Percentiles rank a stretch among this genome's conserved stretches.
Evolutionary conservation across 768 basidiomycete species (phyloP).

Genomic region (Lactarius sp.): DNA sequence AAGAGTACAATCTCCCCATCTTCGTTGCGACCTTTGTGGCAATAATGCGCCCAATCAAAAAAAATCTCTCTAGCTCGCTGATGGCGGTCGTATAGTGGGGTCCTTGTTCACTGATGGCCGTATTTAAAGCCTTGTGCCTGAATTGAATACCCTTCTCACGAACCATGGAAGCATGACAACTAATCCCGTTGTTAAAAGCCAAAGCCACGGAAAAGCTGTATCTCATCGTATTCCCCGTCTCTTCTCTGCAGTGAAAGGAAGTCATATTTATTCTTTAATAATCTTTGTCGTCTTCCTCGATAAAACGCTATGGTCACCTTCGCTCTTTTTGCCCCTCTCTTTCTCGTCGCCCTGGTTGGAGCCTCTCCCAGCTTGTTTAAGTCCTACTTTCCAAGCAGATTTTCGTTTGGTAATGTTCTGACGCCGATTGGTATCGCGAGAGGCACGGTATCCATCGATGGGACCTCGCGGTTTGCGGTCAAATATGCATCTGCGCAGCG

Average conservation of each 20-base stretch:
- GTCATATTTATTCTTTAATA: conserved; percentile 15
- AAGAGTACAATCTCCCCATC: neutral
- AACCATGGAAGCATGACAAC: too few relatives aligned
- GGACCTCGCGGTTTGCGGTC: conserved; percentile 55
- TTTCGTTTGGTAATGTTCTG: conserved; percentile 30
- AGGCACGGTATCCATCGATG: conserved; percentile 46
- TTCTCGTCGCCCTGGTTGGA: conserved; percentile 30
- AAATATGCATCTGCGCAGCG: conserved; percentile 61
- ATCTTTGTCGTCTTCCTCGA: neutral
- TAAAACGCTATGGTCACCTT: conserved; percentile 35
- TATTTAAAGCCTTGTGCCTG: neutral
- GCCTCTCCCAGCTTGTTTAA: conserved; percentile 35
- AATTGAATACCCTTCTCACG: too few relatives aligned
- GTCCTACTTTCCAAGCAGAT: conserved; percentile 40
- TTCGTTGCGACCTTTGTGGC: neutral
- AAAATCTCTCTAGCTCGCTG: neutral
- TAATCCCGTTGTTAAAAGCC: conserved; percentile 3
- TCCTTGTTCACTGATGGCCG: neutral
- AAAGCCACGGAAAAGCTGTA: neutral
- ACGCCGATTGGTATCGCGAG: conserved; percentile 56
- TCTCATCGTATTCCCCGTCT: neutral
- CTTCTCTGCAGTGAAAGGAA: neutral
- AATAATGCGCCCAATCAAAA: neutral
- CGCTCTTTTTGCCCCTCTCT: conserved; percentile 33
- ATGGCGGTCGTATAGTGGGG: neutral